Conservation (phyloP, 129 eudicot genomes). For the Chrysanthemum seticuspe region DNA sequence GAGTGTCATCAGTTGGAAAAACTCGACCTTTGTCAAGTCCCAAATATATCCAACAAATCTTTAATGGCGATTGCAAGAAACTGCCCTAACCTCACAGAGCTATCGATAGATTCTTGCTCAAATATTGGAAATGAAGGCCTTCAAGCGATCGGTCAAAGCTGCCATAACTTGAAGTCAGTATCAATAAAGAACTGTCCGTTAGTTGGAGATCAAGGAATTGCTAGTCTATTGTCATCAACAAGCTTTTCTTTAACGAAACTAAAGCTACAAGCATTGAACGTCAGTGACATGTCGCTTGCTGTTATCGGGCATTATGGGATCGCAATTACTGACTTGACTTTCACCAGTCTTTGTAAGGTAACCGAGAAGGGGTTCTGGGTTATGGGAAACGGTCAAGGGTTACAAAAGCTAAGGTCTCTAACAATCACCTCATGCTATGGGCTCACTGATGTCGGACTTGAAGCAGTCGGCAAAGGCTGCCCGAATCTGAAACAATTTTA, state of each 20-base stretch:
- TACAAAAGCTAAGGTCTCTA: slow-evolving; percentile 60
- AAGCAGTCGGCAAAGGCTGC: slow-evolving; percentile 70
- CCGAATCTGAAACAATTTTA: slow-evolving; percentile 60
- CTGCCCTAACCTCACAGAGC: slow-evolving; percentile 57
- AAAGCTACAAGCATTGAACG: slow-evolving; percentile 56
- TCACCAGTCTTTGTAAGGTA: slow-evolving; percentile 58
- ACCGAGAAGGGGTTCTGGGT: slow-evolving; percentile 96
- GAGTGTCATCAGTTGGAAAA: slow-evolving; percentile 65
- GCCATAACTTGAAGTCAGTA: slow-evolving; percentile 61
- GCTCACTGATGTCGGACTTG: slow-evolving; percentile 69
- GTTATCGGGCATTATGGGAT: slow-evolving; percentile 82
- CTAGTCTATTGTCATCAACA: slow-evolving; percentile 61
- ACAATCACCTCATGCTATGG: slow-evolving; percentile 61
- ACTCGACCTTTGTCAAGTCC: slow-evolving; percentile 67
- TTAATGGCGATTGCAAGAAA: slow-evolving; percentile 62
- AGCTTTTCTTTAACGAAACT: slow-evolving; percentile 46
- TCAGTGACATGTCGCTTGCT: slow-evolving; percentile 72
- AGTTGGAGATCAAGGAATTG: slow-evolving; percentile 77
- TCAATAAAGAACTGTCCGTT: slow-evolving; percentile 63
- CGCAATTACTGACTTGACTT: slow-evolving; percentile 57
- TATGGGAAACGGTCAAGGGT: slow-evolving; percentile 80
- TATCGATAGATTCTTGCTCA: slow-evolving; percentile 66
- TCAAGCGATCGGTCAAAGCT: slow-evolving; percentile 54
- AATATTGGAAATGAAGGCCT: slow-evolving; percentile 60
- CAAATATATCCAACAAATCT: slow-evolving; percentile 55